These are phyloP conservation scores for Pyracantha coccinea DNA, from an alignment of 331 rosid species.

Conservation along the genomic window DNA sequence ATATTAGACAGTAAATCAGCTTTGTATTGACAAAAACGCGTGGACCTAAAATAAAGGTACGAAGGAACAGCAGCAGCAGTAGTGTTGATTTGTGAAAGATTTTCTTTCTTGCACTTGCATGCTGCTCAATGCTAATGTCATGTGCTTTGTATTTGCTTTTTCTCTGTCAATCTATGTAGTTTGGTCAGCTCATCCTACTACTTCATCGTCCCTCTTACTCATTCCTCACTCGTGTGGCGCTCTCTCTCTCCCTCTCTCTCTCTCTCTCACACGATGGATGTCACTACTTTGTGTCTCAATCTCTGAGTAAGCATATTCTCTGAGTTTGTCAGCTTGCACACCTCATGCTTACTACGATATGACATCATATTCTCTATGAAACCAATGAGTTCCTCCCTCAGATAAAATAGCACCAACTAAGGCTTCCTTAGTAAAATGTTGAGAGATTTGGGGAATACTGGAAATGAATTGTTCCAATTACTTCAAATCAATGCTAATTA, in stretches of 20 bases:
- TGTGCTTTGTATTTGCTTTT: background rate
- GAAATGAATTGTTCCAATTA: no score
- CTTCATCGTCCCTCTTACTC: no score
- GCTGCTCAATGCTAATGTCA: background rate
- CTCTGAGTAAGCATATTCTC: constrained; percentile 10
- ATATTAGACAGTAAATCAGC: background rate
- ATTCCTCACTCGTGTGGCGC: no score
- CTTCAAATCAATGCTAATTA: no score
- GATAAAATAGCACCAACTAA: background rate
- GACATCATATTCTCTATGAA: constrained; percentile 29
- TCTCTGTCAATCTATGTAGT: background rate
- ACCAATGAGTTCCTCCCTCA: background rate
- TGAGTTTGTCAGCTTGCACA: constrained; percentile 40
- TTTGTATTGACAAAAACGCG: constrained; percentile 27
- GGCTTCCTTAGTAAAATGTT: constrained; percentile 1
- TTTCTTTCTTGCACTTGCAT: background rate
- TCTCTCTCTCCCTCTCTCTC: no score
- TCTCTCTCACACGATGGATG: background rate
- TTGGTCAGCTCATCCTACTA: background rate
- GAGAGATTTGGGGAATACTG: no score
- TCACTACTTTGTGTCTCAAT: constrained; percentile 33
- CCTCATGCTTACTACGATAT: constrained; percentile 48
- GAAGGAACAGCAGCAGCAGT: background rate
- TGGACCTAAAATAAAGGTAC: constrained; percentile 10
- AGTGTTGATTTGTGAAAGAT: background rate